A percentile compares a stretch with the other conserved stretches of the same genome.
phyloP scores from a whole-genome alignment of 371 early-diverging fungal species.

The Lichtheimia hyalospora region DNA sequence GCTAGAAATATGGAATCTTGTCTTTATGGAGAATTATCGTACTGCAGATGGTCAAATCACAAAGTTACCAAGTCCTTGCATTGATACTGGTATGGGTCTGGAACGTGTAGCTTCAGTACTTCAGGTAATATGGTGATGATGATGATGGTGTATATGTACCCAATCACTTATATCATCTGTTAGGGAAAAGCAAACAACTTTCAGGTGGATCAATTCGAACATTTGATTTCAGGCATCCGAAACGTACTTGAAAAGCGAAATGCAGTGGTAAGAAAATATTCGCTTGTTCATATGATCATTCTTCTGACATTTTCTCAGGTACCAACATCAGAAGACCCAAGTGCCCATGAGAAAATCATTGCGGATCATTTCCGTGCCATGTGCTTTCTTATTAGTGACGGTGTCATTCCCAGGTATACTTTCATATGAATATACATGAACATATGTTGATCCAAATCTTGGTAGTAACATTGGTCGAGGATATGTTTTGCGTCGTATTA shows the following conservation, averaged over 20 bases:
- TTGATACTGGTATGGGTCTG: conserved; percentile 86
- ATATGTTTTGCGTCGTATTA: conserved; percentile 77
- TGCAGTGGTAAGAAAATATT: conserved; percentile 17
- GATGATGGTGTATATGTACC: background rate
- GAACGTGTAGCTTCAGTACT: conserved; percentile 72
- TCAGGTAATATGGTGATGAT: conserved; percentile 27
- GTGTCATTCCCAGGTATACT: conserved; percentile 69
- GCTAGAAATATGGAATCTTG: conserved; percentile 85
- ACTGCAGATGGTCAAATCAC: conserved; percentile 54
- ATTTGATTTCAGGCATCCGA: conserved; percentile 48
- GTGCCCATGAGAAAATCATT: conserved; percentile 65
- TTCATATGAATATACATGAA: no score
- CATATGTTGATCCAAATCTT: background rate
- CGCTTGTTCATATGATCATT: background rate
- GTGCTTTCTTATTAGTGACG: conserved; percentile 74
- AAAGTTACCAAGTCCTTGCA: conserved; percentile 61
- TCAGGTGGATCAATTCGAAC: conserved; percentile 69
- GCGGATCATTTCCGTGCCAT: conserved; percentile 77
- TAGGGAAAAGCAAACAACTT: conserved; percentile 66
- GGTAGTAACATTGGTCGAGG: conserved; percentile 71
- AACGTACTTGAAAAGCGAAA: conserved; percentile 34
- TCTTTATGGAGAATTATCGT: conserved; percentile 79
- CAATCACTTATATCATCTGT: background rate
- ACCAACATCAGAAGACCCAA: conserved; percentile 27
- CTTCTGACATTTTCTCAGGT: conserved; percentile 7